Conservation (phyloP, 2,329 filamentous ascomycete genomes). For the Didymella sp. region DNA sequence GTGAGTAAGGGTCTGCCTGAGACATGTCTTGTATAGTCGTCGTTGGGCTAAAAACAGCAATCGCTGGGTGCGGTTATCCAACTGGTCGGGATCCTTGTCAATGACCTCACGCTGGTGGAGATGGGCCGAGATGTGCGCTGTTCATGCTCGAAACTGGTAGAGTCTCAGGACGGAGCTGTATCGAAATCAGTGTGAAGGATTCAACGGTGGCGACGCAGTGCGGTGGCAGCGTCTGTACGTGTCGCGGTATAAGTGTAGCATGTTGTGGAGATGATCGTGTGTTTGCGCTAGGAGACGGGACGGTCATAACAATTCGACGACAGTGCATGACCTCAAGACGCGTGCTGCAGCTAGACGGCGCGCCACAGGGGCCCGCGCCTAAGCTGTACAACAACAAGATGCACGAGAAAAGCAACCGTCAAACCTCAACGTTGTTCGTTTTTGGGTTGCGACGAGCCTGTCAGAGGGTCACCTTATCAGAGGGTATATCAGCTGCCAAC, state of each 20-base stretch:
- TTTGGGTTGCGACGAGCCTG: not conserved
- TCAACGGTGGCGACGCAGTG: not conserved
- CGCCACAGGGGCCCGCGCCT: slow-evolving; percentile 11
- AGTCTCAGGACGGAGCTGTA: not conserved
- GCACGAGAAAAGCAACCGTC: not conserved
- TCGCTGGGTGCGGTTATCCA: slow-evolving; percentile 24
- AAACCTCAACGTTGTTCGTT: not conserved
- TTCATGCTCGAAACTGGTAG: slow-evolving; percentile 10
- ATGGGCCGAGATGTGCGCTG: slow-evolving; percentile 16
- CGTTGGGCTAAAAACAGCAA: slow-evolving; percentile 23
- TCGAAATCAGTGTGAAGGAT: slow-evolving; percentile 1
- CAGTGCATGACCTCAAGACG: slow-evolving; percentile 12
- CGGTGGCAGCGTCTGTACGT: slow-evolving; percentile 19
- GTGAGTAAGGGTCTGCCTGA: slow-evolving; percentile 6
- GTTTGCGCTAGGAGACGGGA: slow-evolving; percentile 13
- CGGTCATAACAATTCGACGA: slow-evolving; percentile 14
- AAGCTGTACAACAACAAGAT: not conserved
- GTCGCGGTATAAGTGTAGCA: slow-evolving; percentile 13
- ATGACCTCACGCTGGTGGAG: slow-evolving; percentile 43
- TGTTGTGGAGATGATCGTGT: slow-evolving; percentile 9
- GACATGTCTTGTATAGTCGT: slow-evolving; percentile 18
- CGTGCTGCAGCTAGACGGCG: slow-evolving; percentile 17
- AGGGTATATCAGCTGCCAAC: slow-evolving; percentile 5
- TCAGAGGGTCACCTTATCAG: not conserved
- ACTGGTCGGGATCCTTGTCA: slow-evolving; percentile 42